phyloP scores from a whole-genome alignment of 495 filamentous ascomycete genomes.

The Rusavskia elegans region DNA sequence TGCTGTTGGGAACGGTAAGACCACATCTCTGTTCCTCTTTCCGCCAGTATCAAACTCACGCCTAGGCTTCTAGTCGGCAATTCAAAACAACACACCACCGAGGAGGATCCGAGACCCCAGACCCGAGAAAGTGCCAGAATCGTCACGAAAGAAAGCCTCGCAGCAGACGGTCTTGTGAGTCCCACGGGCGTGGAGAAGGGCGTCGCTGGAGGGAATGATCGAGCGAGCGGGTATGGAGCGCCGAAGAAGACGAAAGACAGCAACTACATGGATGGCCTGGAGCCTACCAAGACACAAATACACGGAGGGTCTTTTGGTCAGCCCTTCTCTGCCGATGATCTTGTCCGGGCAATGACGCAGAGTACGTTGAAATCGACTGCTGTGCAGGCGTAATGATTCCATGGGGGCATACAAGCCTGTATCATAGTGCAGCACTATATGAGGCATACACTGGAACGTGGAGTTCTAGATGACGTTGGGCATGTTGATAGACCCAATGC shows the following conservation, averaged over 20 bases:
- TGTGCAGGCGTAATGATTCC: not conserved
- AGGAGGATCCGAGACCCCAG: not conserved
- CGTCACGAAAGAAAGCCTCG: not conserved
- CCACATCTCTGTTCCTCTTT: not conserved
- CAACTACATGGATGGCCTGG: slow-evolving; percentile 1
- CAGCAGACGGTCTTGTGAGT: no score
- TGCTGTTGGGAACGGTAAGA: slow-evolving; percentile 14
- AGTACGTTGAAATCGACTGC: slow-evolving; percentile 6
- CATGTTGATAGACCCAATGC: no score
- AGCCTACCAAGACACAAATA: slow-evolving; percentile 4
- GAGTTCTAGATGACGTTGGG: no score
- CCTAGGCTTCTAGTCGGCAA: slow-evolving; percentile 9
- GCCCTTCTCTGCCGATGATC: slow-evolving; percentile 13
- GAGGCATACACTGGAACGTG: no score
- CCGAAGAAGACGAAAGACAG: not conserved
- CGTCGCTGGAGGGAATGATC: no score
- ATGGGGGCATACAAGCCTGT: no score
- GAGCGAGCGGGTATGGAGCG: no score
- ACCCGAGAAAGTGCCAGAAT: not conserved
- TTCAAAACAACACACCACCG: slow-evolving; percentile 11
- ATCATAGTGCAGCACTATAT: no score
- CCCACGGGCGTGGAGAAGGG: no score
- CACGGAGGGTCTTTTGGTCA: slow-evolving; percentile 4
- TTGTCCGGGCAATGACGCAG: slow-evolving; percentile 13
- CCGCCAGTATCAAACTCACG: not conserved